Evolutionary conservation across 2,329 filamentous ascomycete species (phyloP), one percentile per base, ranked within the genome.

Genomic region (Arthroderma uncinatum): DNA sequence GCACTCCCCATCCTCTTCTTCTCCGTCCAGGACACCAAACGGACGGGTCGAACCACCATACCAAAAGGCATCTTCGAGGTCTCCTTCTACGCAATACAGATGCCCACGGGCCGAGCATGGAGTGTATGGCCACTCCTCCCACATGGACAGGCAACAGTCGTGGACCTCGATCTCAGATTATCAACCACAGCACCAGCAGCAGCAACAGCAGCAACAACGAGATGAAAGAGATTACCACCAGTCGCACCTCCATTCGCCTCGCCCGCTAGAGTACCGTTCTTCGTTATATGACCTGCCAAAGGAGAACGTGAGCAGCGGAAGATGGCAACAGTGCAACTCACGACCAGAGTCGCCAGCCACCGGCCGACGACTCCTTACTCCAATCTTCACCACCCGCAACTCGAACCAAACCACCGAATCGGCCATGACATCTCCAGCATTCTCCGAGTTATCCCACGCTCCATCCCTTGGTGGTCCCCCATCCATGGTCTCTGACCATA

Each of bases 401-500:
- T 57, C 66, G 68, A 65, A 68, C 28, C 66, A 55, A 40, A 40
- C 67, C 68, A 42, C 65, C 72, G 60, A 82, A 85, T 58, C 76
- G 77, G 8, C 83, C 36, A 76, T 86, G 63, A 82, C 81, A 42
- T 87, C 84, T 7, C 84, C 84, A 12, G 77, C 80, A 54, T 81
- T 78, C 62, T 85, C 82, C 1, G 81, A 84, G 55, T 76, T 79
- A 39, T 87, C 85, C 1, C 74, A 77, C 58, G 71, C 75, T 53
- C 77, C 79, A 16, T 79, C 76, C 1, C 73, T 79, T 14, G 83
- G 86, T 47, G 33, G 53, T 1, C 81, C 83, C 3, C 85, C 85
- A 5, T 87, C 85, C 1, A 77, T 89, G 61, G 77, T 87, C 53
- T 89, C 87, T 0, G 88, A 93, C 68, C 75, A 76, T 28, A 79